Evolutionary conservation across 179 eudicot species (phyloP), one percentile per base, ranked within the genome.

Genomic region (Spergularia azorica): DNA sequence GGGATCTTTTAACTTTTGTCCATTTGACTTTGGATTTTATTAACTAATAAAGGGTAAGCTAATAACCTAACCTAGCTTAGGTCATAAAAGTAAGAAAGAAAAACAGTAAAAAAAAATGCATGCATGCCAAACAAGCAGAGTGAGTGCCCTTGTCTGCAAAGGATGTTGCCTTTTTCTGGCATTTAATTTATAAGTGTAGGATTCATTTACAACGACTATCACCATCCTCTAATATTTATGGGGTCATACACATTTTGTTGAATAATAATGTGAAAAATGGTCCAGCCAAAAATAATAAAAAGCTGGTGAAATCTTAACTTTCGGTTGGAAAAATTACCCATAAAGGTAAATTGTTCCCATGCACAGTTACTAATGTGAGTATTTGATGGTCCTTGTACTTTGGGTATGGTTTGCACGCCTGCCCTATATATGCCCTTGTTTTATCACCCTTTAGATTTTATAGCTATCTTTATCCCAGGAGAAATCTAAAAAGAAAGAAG

Each of bases 351-450:
- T 56, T 76, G 80, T 80, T 59, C 56, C 73, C 63, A 80, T 76
- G 70, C 83, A 80, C 83, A 80, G 80, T 71, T 71, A 68, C 58
- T 58, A 80, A 76, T 65, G 71, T 54, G 67, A 65, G 55, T 66
- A 39, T 43, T 72, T 57, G 71, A 72, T 80, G 83, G 83, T 80
- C 83, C 83, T 76, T 80, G 77, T 80, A 80, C 77, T 51, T 80
- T 76, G 80, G 83, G 77, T 76, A 71, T 71, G 68, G 55, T 64
- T 76, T 62, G 76, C 82, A 79, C 76, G 82, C 74, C 72, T 79
- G 59, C 57, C 67, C 70, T 62, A 41, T 43, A 43, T 6, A 43
- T 6, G 6, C 18, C 15, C 56, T n/a, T 41, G n/a, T 26, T 26
- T 26, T 26, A 26, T 26, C 32, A 26, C 32, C 32, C 32, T 26